Percentiles rank a stretch among this genome's conserved stretches.
These are phyloP conservation scores for Globisporangium parvum DNA, from an alignment of 352 stramenopile genomes.

Conservation along the genomic window DNA sequence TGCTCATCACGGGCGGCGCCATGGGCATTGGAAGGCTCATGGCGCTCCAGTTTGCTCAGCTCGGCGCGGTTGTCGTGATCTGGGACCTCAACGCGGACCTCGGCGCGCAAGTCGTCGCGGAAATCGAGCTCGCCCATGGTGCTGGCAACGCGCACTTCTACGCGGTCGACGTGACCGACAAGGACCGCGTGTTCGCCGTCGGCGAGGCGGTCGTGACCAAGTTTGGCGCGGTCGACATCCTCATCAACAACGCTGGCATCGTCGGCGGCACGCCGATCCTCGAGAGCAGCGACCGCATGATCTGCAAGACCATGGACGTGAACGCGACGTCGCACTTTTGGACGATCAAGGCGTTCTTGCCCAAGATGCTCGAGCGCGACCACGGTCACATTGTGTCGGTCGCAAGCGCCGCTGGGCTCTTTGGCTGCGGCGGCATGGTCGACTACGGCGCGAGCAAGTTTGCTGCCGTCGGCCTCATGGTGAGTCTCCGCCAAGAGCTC, in stretches of 20 bases:
- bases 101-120: constrained; percentile 20
- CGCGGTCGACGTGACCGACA: constrained; percentile 32
- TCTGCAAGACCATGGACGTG: constrained; percentile 33
- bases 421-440: constrained; percentile 27
- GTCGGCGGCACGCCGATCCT: constrained; percentile 39
- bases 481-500: constrained; percentile 45
- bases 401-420: constrained; percentile 31
- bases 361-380: constrained; percentile 30
- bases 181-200: constrained; percentile 21
- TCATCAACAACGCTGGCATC: constrained; percentile 55
- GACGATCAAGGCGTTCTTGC: constrained; percentile 39
- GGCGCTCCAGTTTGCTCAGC: constrained; percentile 27
- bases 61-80: constrained; percentile 31
- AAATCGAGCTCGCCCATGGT: constrained; percentile 22
- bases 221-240: constrained; percentile 32
- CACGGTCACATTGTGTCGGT: constrained; percentile 36
- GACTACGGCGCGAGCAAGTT: constrained; percentile 46
- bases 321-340: constrained; percentile 39
- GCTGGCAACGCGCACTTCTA: constrained; percentile 18
- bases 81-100: constrained; percentile 31
- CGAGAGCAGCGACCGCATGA: constrained; percentile 24
- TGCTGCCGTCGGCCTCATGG: constrained; percentile 32
- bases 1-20: constrained; percentile 48
- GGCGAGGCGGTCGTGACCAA: constrained; percentile 16
- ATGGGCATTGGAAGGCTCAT: constrained; percentile 44